Conservation (phyloP, 192 early-diverging fungal species). For the Coemansia sp. region DNA sequence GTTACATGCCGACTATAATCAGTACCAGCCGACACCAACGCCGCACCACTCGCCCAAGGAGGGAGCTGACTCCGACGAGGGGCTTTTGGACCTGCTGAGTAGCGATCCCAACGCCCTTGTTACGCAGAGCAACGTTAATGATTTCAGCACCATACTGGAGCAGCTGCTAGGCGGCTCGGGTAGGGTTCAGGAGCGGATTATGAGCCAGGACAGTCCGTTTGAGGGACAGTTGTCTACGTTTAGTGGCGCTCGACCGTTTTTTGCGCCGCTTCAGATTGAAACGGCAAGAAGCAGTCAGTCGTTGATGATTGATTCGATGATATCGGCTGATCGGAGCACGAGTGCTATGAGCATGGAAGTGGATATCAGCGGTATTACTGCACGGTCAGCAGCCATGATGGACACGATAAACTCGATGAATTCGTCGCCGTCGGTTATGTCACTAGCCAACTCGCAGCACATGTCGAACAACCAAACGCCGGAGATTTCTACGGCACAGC, state of each 20-base stretch:
- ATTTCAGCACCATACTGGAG: conserved; percentile 38
- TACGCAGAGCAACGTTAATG: conserved; percentile 34
- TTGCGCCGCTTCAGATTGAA: not conserved
- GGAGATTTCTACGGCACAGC: conserved; percentile 9
- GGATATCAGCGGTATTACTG: not conserved
- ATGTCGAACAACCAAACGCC: conserved; percentile 35
- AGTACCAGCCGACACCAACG: conserved; percentile 52
- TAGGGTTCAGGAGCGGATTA: conserved; percentile 12
- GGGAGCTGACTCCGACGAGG: conserved; percentile 25
- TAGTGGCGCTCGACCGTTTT: conserved; percentile 4
- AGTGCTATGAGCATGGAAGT: conserved; percentile 10
- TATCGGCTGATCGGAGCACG: not conserved
- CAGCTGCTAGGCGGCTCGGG: conserved; percentile 25
- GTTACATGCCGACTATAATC: conserved; percentile 31
- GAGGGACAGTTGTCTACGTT: conserved; percentile 4
- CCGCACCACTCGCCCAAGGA: conserved; percentile 51
- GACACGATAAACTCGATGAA: conserved; percentile 27
- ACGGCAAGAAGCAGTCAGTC: conserved; percentile 2
- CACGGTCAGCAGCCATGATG: conserved; percentile 1
- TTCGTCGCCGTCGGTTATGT: conserved; percentile 32
- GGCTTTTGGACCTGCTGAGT: conserved; percentile 31
- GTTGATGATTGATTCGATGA: not conserved
- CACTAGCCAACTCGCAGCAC: conserved; percentile 22
- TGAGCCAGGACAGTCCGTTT: not conserved
- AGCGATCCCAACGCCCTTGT: conserved; percentile 41